These are phyloP conservation scores for Mortierella sp. DNA, from an alignment of 371 early-diverging fungal species.

Conservation along the genomic window DNA sequence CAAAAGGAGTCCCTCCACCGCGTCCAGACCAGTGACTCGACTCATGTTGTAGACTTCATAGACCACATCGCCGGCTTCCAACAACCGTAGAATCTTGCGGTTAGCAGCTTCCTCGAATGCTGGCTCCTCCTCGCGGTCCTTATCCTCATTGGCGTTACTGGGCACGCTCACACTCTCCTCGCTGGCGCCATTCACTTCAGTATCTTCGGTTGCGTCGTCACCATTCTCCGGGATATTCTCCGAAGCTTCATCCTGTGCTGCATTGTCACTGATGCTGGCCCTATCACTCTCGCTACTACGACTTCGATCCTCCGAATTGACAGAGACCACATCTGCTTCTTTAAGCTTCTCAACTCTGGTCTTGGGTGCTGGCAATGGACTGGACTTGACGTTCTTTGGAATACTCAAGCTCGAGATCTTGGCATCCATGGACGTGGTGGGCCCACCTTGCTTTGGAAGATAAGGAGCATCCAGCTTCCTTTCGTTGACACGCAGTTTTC, in stretches of 20 bases:
- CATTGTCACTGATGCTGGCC: slow-evolving; percentile 21
- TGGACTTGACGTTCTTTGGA: slow-evolving; percentile 46
- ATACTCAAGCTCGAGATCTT: slow-evolving; percentile 45
- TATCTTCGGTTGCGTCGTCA: slow-evolving; percentile 6
- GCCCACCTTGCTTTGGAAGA: slow-evolving; percentile 47
- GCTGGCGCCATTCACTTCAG: not conserved
- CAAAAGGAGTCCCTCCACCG: slow-evolving; percentile 74
- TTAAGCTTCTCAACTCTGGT: slow-evolving; percentile 32
- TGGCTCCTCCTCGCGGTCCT: slow-evolving; percentile 63
- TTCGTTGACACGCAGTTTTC: slow-evolving; percentile 46
- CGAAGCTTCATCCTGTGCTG: slow-evolving; percentile 18
- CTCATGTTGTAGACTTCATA: slow-evolving; percentile 80
- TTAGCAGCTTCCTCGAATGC: slow-evolving; percentile 78
- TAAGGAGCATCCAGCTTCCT: slow-evolving; percentile 45
- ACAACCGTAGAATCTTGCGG: slow-evolving; percentile 73
- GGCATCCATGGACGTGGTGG: slow-evolving; percentile 28
- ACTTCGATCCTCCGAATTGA: slow-evolving; percentile 32
- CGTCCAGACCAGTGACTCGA: slow-evolving; percentile 77
- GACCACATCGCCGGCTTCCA: slow-evolving; percentile 79
- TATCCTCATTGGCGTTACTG: slow-evolving; percentile 30
- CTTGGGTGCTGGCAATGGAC: slow-evolving; percentile 31
- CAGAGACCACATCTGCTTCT: slow-evolving; percentile 40
- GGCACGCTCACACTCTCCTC: slow-evolving; percentile 2
- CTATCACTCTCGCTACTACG: slow-evolving; percentile 27
- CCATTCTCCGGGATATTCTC: slow-evolving; percentile 24